Evolutionary conservation across 768 basidiomycete species (phyloP), one percentile per base, ranked within the genome.

Genomic region (Hygrophorus russula): DNA sequence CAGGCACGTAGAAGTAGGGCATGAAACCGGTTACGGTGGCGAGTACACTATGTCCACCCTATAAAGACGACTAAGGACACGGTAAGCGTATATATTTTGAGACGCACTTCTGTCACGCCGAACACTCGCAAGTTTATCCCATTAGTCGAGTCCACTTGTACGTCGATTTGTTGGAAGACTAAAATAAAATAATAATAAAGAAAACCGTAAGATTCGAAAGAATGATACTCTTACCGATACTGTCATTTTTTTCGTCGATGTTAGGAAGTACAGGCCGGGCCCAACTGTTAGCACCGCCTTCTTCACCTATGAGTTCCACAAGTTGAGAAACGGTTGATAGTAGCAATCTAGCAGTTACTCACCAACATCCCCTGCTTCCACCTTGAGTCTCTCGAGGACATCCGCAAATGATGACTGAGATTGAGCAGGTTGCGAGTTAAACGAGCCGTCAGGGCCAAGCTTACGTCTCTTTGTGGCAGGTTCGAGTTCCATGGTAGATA

Each of bases 121-220:
- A 82, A 98, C 68, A 97, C 78, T 39, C 91, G 71, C 4, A 78
- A 62, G 9, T 51, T 62, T 7, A 69, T 67, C 3, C 57, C 58
- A 5, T 55, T 55, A 27, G 73, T 71, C 4, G 63, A 63, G 10
- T 80, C 64, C 18, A 69, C 69, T 50, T 94, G 90, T 6, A 98
- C 71, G 50, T 98, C 96, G 46, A 94, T 93, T 61, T 98, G 96
- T 59, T 99, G 96, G 54, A 98, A 98, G 13, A 85, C 90, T 93
- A 46, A 8, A 28, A 4, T 29, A 20, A 3, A 17, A 20, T 8
- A 14, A 15, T 36, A 28, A 10, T 7, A 15, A 10, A 1, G 15
- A 15, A 13, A 32, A 29, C 4, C 8, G 24, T 39, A 13, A 12
- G 12, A 27, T 27, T 17, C 19, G n/a, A 31, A 44, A 7, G 30